Evolutionary conservation across 2,329 filamentous ascomycete species (phyloP).

Genomic region (Uncinocarpus reesii): DNA sequence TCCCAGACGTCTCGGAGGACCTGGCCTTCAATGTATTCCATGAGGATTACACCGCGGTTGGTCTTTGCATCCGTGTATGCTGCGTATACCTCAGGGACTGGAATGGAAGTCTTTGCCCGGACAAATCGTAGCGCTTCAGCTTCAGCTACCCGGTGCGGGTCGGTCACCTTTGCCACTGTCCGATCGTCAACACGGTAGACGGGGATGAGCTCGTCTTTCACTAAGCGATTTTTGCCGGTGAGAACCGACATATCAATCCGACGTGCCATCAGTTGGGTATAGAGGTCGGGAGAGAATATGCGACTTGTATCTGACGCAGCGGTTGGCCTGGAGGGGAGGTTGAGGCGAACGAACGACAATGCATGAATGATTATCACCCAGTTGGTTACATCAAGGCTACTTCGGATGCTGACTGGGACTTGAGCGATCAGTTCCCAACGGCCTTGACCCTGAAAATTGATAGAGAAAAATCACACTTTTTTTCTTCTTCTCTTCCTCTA

Average conservation of each 20-base stretch:
- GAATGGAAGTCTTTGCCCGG: slow-evolving; percentile 17
- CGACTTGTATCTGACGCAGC: slow-evolving; percentile 1
- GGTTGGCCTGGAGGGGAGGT: neutral
- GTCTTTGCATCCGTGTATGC: slow-evolving; percentile 13
- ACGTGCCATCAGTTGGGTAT: slow-evolving; percentile 9
- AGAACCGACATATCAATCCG: slow-evolving; percentile 10
- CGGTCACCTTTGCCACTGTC: slow-evolving; percentile 12
- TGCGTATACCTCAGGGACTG: slow-evolving; percentile 18
- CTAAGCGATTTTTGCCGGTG: slow-evolving; percentile 6
- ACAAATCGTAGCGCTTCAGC: slow-evolving; percentile 16
- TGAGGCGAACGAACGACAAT: slow-evolving; percentile 9
- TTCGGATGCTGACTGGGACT: no score
- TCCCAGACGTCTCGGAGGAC: slow-evolving; percentile 16
- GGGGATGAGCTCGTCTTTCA: slow-evolving; percentile 16
- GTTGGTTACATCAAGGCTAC: no score
- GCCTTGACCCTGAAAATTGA: no score
- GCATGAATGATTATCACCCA: slow-evolving; percentile 1
- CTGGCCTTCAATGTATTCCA: slow-evolving; percentile 18
- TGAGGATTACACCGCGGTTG: slow-evolving; percentile 14
- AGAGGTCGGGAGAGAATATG: slow-evolving; percentile 1
- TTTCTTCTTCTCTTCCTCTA: no score
- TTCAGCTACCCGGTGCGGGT: neutral
- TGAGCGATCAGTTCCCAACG: no score
- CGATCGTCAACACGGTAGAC: slow-evolving; percentile 35
- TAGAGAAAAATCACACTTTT: no score